Evolutionary conservation across 345 rosid genomes (phyloP).

Genomic region (Tarenaya hassleriana): DNA sequence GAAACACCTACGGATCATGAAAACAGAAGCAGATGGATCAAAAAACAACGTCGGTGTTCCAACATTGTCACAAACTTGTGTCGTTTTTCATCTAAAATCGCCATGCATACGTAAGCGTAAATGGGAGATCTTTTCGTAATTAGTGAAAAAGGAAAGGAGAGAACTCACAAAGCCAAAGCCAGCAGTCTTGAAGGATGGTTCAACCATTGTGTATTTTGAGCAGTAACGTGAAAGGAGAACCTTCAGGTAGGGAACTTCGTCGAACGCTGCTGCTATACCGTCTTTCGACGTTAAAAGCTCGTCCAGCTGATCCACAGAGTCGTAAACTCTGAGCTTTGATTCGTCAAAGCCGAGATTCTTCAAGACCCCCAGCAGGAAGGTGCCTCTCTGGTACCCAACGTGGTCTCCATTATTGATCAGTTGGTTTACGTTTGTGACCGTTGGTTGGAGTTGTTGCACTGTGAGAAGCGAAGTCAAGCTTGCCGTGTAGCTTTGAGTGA

Average conservation of each 20-base stretch:
- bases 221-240: constrained; percentile 19
- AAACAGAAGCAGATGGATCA: background rate
- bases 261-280: constrained; percentile 29
- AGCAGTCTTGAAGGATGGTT: constrained; percentile 18
- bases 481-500: constrained; percentile 39
- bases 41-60: too few species aligned
- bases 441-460: constrained; percentile 21
- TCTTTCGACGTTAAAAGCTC: constrained; percentile 26
- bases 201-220: constrained; percentile 23
- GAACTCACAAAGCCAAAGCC: constrained; percentile 46
- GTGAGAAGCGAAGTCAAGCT: constrained; percentile 38
- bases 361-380: constrained; percentile 9
- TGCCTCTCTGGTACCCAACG: constrained; percentile 14
- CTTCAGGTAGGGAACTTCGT: constrained; percentile 30
- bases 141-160: background rate
- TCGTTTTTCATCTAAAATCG: too few species aligned
- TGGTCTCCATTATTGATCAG: constrained; percentile 8
- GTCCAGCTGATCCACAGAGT: constrained; percentile 8
- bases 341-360: background rate
- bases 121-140: too few species aligned
- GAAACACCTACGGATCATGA: constrained; percentile 34
- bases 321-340: background rate
- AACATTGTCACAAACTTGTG: too few species aligned
- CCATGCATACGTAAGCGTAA: too few species aligned
- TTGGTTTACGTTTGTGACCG: constrained; percentile 5